Evolutionary conservation across 306 rosid genomes (phyloP), one percentile per base, ranked within the genome.

Genomic region (Cucurbita ficifolia): DNA sequence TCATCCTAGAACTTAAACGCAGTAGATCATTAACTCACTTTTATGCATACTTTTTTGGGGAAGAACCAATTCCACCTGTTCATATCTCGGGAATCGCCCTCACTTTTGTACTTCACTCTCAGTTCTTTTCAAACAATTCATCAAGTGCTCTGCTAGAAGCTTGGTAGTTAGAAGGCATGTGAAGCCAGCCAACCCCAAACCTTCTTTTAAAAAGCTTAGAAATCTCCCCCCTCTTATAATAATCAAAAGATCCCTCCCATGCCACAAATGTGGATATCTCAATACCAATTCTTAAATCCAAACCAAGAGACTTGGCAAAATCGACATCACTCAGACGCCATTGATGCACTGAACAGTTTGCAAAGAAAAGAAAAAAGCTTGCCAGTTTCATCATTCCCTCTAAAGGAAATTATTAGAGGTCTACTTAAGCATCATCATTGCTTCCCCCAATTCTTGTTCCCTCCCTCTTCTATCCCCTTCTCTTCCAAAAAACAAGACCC

Each of bases 391-490:
- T 76, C 24, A 36, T 72, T 78, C 67, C 86, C 81, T 77, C 81
- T 69, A 81, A 80, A 81, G 79, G 79, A 80, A 80, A 82, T 72
- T 83, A 79, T 86, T 83, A 77, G 54, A 80, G 77, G 78, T 79
- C 81, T 77, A 86, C 82, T 77, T 77, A 82, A 82, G 77, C 88
- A 84, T 50, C 76, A 88, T 87, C 77, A 92, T 87, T 72, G 80
- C 80, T 70, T 74, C 79, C 79, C 86, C 81, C 78, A 45, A 87
- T 50, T 68, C 48, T 4, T 86, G 96, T 84, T 75, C 84, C 90
- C 87, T 73, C 81, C 68, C 75, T 79, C 82, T 83, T 64, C 77
- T 80, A 14, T 46, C 11, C 46, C 46, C 46, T 10, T 45, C n/a
- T 49, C 5, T 49, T n/a, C 50, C 82, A 52, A 76, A 86, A 87